Percentiles rank a stretch among this genome's conserved stretches.
These are phyloP conservation scores for Gymnopilus dilepis DNA, from an alignment of 768 basidiomycete species.

Conservation along the genomic window DNA sequence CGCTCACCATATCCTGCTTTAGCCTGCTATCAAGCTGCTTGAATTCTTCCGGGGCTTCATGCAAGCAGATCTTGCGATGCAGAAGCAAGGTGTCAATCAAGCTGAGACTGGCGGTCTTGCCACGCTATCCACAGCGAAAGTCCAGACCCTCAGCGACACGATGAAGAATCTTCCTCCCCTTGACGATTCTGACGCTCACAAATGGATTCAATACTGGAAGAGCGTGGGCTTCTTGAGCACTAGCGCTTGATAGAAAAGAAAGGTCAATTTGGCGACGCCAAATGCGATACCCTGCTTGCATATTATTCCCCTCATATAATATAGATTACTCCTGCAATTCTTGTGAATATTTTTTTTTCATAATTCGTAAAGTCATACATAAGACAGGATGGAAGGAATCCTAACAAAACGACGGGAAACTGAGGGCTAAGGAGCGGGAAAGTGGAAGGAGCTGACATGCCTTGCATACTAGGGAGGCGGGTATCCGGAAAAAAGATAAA, in stretches of 20 bases:
- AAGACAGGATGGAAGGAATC: slow-evolving; percentile 9
- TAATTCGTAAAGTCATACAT: slow-evolving; percentile 24
- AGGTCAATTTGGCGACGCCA: not conserved
- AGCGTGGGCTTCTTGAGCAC: not conserved
- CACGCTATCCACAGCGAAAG: slow-evolving; percentile 33
- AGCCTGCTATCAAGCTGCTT: slow-evolving; percentile 43
- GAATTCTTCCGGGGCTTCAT: slow-evolving; percentile 36
- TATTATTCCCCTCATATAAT: not conserved
- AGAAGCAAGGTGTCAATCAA: slow-evolving; percentile 22
- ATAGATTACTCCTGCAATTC: not conserved
- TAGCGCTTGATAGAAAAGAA: no score
- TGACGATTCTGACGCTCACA: slow-evolving; percentile 27
- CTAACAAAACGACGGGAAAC: slow-evolving; percentile 19
- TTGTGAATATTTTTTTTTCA: slow-evolving; percentile 3
- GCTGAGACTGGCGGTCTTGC: slow-evolving; percentile 30
- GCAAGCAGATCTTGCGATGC: slow-evolving; percentile 15
- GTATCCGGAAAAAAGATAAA: slow-evolving; percentile 29
- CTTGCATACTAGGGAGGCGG: slow-evolving; percentile 19
- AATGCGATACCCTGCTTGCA: not conserved
- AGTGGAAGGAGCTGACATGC: slow-evolving; percentile 20
- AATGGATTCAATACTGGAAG: slow-evolving; percentile 47
- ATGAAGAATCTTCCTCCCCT: slow-evolving; percentile 35
- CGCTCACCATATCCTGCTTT: not conserved
- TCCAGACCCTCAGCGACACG: slow-evolving; percentile 36
- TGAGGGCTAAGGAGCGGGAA: slow-evolving; percentile 21